Conservation (phyloP, 805 yeast species). For the Sugiyamaella boreocaroliniensis region DNA sequence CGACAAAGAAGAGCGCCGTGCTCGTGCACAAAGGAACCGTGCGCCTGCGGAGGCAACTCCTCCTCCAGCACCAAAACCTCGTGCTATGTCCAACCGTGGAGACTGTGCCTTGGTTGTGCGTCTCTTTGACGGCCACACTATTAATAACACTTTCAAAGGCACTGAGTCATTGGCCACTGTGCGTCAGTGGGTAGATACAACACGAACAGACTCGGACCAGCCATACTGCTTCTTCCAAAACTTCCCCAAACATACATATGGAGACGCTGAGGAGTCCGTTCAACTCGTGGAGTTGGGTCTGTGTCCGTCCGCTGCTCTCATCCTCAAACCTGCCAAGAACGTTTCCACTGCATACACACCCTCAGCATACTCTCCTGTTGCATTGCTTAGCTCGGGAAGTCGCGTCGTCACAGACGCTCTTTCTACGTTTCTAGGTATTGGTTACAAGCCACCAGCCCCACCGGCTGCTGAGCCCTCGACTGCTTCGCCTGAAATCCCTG, state of each 20-base stretch:
- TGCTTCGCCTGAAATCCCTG: background rate
- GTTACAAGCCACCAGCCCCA: conserved; percentile 8
- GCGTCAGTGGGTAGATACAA: conserved; percentile 51
- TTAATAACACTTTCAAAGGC: conserved; percentile 45
- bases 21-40: conserved; percentile 1
- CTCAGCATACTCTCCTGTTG: conserved; percentile 11
- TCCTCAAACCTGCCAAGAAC: conserved; percentile 53
- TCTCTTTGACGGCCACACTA: conserved; percentile 57
- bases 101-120: conserved; percentile 50
- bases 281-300: conserved; percentile 50
- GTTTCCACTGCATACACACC: conserved; percentile 28
- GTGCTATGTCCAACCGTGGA: conserved; percentile 6
- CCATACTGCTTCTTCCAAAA: conserved; percentile 48
- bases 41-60: background rate
- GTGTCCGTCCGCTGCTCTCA: conserved; percentile 66
- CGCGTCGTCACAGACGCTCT: conserved; percentile 21
- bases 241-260: conserved; percentile 57
- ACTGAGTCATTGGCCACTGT: conserved; percentile 47
- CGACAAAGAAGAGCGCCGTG: conserved; percentile 45
- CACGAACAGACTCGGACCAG: conserved; percentile 42
- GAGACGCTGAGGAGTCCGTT: conserved; percentile 53
- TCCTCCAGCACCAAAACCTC: background rate
- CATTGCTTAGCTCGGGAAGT: conserved; percentile 13
- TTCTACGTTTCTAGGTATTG: conserved; percentile 26
- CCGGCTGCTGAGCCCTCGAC: background rate